Evolutionary conservation across 164 flowering plant species (phyloP), one percentile per base, ranked within the genome.

Genomic region (Chimonanthus praecox): DNA sequence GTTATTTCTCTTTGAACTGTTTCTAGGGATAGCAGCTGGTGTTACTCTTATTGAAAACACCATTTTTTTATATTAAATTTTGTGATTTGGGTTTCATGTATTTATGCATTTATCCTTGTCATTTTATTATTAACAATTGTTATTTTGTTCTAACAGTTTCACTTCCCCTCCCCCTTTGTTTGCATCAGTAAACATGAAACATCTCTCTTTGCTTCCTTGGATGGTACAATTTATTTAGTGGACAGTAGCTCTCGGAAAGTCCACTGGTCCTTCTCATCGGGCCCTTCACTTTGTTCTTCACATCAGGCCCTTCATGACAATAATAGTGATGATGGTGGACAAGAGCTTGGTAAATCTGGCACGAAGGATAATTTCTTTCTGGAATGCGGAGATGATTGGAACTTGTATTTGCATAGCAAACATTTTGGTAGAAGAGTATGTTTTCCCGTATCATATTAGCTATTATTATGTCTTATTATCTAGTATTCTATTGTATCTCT

Each of bases 341-440:
- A 85, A 49, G 79, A 63, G 43, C 78, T 47, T 7, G 73, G 51
- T 64, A 8, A 60, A 54, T 3, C 21, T 18, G 49, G 6, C 11
- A 54, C 60, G 9, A 21, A 7, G 49, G 13, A 47, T 4, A 73
- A 77, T 68, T 77, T 72, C 49, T 87, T 77, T 67, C 46, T 86
- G 6, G 91, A 87, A 79, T 71, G 76, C 78, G 91, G 86, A 13
- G 84, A 84, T 76, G 89, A 86, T 60, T 78, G 87, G 88, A 75
- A 76, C 15, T 77, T 88, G 43, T 87, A 87, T 70, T 3, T 78
- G 63, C 82, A 85, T 51, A 72, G 67, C 70, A 77, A 67, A 8
- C 72, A 74, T 70, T 44, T 47, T 8, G 82, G 83, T 65, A 79
- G 63, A 82, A 76, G 69, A 88, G 96, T 90, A 87, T 43, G 73